Conservation (phyloP, 352 stramenopile species). For the Pythium scleroteichum region DNA sequence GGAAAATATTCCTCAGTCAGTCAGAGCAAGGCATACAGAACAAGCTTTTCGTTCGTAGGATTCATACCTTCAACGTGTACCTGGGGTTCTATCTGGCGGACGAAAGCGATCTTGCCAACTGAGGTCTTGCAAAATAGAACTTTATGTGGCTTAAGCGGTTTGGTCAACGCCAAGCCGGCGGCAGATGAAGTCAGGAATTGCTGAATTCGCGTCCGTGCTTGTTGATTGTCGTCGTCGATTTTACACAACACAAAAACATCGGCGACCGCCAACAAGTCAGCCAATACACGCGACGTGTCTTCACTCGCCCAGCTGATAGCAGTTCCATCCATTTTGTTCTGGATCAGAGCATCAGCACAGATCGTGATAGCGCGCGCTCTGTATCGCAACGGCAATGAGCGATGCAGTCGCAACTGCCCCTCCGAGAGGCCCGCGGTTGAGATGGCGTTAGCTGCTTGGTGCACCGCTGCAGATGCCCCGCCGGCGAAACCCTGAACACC, state of each 20-base stretch:
- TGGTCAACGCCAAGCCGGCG: constrained; percentile 26
- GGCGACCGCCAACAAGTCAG: constrained; percentile 54
- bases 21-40: background rate
- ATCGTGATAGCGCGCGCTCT: constrained; percentile 71
- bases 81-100: constrained; percentile 86
- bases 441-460: constrained; percentile 33
- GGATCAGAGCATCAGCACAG: constrained; percentile 51
- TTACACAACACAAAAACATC: constrained; percentile 74
- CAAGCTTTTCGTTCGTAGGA: no score
- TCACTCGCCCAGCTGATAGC: constrained; percentile 48
- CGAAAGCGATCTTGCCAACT: constrained; percentile 81
- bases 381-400: constrained; percentile 57
- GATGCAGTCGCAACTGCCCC: constrained; percentile 57
- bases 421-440: constrained; percentile 45
- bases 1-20: constrained; percentile 5
- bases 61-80: constrained; percentile 75
- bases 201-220: constrained; percentile 44
- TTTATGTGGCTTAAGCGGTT: constrained; percentile 58
- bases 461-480: constrained; percentile 5
- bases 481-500: constrained; percentile 1
- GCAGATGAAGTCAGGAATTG: constrained; percentile 43
- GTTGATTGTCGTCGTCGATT: constrained; percentile 33
- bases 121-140: constrained; percentile 82
- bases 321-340: constrained; percentile 27
- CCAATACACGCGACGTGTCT: constrained; percentile 48